Evolutionary conservation across 139 green algal species (phyloP).

Genomic region (Chlamydomonas sphaeroides): DNA sequence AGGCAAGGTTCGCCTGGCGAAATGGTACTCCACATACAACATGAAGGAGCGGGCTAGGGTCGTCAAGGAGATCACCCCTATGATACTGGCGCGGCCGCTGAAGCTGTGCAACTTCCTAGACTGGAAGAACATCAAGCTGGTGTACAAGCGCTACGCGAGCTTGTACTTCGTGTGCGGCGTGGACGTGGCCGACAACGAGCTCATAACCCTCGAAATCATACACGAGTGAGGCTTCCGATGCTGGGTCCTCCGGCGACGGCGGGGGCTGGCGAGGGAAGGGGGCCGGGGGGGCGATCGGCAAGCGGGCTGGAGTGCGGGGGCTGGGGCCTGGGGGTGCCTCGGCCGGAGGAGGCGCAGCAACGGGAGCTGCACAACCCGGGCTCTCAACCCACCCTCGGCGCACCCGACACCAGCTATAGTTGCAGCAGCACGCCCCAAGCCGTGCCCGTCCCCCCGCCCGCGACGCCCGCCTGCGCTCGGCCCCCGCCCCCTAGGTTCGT

Average conservation of each 20-base stretch:
- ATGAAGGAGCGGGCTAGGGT: conserved; percentile 93
- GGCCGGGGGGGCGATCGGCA: no score
- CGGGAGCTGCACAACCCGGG: no score
- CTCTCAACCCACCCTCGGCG: no score
- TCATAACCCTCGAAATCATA: conserved; percentile 93
- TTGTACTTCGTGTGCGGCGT: conserved; percentile 94
- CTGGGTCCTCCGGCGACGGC: no score
- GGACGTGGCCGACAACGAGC: conserved; percentile 82
- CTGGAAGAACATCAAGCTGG: conserved; percentile 87
- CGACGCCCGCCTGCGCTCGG: no score
- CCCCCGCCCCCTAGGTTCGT: conserved; percentile 73
- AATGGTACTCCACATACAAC: conserved; percentile 95
- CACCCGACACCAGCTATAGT: no score
- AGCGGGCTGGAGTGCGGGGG: no score
- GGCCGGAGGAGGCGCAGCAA: no score
- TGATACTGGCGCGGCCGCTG: conserved; percentile 81
- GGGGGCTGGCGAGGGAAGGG: no score
- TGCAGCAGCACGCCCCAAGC: no score
- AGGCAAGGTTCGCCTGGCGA: conserved; percentile 96
- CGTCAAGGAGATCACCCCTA: conserved; percentile 82
- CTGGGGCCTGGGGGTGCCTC: no score
- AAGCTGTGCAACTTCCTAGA: conserved; percentile 99
- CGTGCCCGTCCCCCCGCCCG: no score
- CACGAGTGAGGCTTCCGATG: conserved; percentile 63
- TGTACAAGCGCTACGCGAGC: conserved; percentile 95